A percentile compares a stretch with the other conserved stretches of the same genome.
Evolutionary conservation across 2,329 filamentous ascomycete species (phyloP).

Genomic region (Arthrobotrys sphaeroides): DNA sequence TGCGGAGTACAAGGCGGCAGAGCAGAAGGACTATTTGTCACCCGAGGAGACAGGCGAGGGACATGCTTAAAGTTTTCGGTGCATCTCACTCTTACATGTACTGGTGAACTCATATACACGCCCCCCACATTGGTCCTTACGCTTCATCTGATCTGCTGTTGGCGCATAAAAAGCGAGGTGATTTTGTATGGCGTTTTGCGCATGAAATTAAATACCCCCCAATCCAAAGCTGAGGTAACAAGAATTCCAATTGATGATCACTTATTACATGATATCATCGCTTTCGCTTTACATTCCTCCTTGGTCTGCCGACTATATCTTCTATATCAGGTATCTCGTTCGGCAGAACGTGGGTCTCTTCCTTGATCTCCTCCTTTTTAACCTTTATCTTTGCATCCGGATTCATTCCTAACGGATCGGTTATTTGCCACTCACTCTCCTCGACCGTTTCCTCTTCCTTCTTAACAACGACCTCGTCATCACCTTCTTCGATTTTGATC

Average conservation of each 20-base stretch:
- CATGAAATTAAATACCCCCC: slow-evolving; percentile 15
- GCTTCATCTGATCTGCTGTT: slow-evolving; percentile 14
- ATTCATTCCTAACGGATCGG: slow-evolving; percentile 53
- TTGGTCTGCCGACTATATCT: slow-evolving; percentile 37
- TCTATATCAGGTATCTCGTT: slow-evolving; percentile 49
- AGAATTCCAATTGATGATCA: not conserved
- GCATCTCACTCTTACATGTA: not conserved
- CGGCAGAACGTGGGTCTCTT: slow-evolving; percentile 13
- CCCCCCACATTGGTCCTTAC: not conserved
- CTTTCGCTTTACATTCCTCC: slow-evolving; percentile 40
- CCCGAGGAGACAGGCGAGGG: slow-evolving; percentile 62
- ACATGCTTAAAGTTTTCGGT: slow-evolving; percentile 14
- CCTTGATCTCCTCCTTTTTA: slow-evolving; percentile 59
- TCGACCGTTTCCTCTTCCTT: slow-evolving; percentile 59
- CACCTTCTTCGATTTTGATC: slow-evolving; percentile 58
- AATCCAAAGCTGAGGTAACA: not conserved
- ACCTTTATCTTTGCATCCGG: slow-evolving; percentile 60
- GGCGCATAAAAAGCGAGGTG: slow-evolving; percentile 39
- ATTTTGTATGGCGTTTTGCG: slow-evolving; percentile 27
- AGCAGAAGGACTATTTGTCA: slow-evolving; percentile 87
- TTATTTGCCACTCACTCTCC: slow-evolving; percentile 56
- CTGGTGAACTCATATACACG: not conserved
- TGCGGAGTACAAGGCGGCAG: slow-evolving; percentile 93
- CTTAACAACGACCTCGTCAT: slow-evolving; percentile 57
- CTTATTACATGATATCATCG: slow-evolving; percentile 23